These are phyloP conservation scores for Ganoderma sp. DNA, from an alignment of 1,284 basidiomycete species.

Conservation along the genomic window DNA sequence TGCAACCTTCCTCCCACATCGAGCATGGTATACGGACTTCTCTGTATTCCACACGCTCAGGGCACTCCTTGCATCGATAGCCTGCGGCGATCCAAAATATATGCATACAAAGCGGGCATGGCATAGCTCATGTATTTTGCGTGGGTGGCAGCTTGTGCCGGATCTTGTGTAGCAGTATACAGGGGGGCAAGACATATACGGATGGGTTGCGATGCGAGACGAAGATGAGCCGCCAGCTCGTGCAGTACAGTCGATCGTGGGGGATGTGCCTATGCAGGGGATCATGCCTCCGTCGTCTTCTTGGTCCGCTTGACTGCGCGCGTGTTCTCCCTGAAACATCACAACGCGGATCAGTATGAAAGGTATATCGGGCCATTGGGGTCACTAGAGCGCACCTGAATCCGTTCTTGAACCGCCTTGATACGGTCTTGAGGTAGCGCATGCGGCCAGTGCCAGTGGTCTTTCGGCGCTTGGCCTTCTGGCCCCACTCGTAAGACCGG, in stretches of 20 bases:
- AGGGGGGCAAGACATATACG: conserved; percentile 38
- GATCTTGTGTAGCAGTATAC: conserved; percentile 40
- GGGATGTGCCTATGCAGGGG: conserved; percentile 20
- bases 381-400: conserved; percentile 66
- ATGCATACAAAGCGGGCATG: conserved; percentile 35
- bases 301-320: conserved; percentile 67
- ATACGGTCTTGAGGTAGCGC: conserved; percentile 91
- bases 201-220: conserved; percentile 37
- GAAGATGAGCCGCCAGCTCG: conserved; percentile 32
- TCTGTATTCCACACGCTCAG: not conserved
- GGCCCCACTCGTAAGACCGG: conserved; percentile 96
- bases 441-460: conserved; percentile 98
- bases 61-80: not conserved
- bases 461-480: conserved; percentile 99
- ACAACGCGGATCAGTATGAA: conserved; percentile 6
- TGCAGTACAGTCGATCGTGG: conserved; percentile 25
- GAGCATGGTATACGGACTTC: not conserved
- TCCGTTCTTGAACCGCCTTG: conserved; percentile 97
- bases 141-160: conserved; percentile 34
- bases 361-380: conserved; percentile 18
- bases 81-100: conserved; percentile 5
- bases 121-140: conserved; percentile 48
- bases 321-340: conserved; percentile 75
- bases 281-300: conserved; percentile 44
- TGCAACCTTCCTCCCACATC: not conserved